Percentiles rank a stretch among this genome's conserved stretches.
Conservation (phyloP, 441 rosid genomes). For the Gossypium davidsonii region DNA sequence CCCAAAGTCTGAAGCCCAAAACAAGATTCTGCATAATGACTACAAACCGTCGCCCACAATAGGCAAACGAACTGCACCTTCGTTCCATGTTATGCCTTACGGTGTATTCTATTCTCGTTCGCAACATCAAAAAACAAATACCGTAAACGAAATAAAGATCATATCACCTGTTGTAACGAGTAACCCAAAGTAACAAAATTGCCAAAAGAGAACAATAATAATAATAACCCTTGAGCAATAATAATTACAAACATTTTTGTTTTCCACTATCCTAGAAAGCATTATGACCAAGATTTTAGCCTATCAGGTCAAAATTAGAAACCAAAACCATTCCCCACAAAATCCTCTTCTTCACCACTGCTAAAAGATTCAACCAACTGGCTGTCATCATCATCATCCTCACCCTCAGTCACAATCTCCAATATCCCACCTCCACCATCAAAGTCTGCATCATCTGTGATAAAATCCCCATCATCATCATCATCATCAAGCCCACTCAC, state of each 20-base stretch:
- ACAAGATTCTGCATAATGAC: too few species aligned
- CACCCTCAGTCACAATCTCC: conserved; percentile 60
- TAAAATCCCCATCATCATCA: conserved; percentile 55
- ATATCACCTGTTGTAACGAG: neutral
- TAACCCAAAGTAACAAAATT: neutral
- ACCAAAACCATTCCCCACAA: conserved; percentile 29
- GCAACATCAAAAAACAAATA: neutral
- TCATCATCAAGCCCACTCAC: conserved; percentile 58
- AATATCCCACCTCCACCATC: conserved; percentile 59
- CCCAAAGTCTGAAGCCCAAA: too few species aligned
- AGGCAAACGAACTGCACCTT: too few species aligned
- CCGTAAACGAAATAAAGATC: neutral
- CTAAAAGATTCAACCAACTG: conserved; percentile 66
- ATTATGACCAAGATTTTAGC: neutral
- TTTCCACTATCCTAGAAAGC: neutral
- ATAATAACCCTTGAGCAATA: conserved; percentile 6
- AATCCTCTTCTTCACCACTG: conserved; percentile 70
- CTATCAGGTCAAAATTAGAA: conserved; percentile 20
- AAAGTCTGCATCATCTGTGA: conserved; percentile 50
- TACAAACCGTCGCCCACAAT: too few species aligned
- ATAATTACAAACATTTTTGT: conserved; percentile 24
- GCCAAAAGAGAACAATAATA: neutral
- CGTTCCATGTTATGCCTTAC: neutral
- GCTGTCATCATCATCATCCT: conserved; percentile 63
- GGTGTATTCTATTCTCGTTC: neutral